Percentiles rank a stretch among this genome's conserved stretches.
phyloP scores from a whole-genome alignment of 164 flowering plant species.

The Berberis vulgaris region DNA sequence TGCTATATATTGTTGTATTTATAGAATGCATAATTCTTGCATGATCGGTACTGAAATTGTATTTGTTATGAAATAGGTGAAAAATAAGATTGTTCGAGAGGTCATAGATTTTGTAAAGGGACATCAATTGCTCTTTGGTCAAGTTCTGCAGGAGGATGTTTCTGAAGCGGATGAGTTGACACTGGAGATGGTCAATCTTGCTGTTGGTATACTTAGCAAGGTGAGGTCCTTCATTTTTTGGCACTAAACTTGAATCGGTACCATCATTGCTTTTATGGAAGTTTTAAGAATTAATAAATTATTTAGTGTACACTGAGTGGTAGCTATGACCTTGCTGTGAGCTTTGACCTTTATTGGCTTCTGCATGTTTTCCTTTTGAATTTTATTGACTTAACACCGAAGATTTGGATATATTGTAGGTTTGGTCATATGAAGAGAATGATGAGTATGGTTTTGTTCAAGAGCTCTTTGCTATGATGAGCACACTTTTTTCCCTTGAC shows the following conservation, averaged over 20 bases:
- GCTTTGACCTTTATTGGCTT: no score
- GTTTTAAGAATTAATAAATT: no score
- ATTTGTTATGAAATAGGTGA: conserved; percentile 33
- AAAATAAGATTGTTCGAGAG: conserved; percentile 81
- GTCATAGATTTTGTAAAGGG: conserved; percentile 68
- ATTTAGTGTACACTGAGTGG: no score
- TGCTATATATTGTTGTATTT: neutral
- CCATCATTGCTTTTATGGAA: neutral
- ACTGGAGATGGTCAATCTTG: conserved; percentile 75
- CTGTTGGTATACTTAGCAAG: conserved; percentile 88
- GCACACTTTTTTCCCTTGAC: conserved; percentile 45
- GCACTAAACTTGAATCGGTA: neutral
- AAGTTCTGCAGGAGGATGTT: conserved; percentile 61
- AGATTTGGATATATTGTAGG: conserved; percentile 26
- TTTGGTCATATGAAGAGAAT: conserved; percentile 93
- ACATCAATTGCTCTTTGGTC: conserved; percentile 72
- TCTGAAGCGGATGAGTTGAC: conserved; percentile 52
- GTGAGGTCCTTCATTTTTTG: conserved; percentile 23
- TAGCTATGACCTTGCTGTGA: no score
- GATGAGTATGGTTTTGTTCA: conserved; percentile 87
- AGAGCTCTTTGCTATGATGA: conserved; percentile 83
- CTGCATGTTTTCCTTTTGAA: no score
- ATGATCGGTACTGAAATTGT: neutral
- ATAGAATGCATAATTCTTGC: neutral
- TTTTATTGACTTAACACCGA: no score